Base-by-base conservation (phyloP, 2,329 filamentous ascomycete species). In the Colletotrichum abscissum region DNA sequence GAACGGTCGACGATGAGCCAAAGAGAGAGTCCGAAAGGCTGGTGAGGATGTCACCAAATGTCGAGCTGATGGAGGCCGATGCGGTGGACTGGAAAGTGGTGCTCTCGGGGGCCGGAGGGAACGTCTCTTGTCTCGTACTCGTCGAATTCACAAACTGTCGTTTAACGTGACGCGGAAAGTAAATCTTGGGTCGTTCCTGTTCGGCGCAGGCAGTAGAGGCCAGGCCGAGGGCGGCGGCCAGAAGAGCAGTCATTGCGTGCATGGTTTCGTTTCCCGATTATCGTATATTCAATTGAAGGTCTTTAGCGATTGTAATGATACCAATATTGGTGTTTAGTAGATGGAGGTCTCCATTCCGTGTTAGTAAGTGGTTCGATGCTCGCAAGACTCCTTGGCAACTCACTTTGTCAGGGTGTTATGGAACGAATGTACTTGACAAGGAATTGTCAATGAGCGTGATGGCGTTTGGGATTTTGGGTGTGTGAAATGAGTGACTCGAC, bases 401-500 rank as follows among this genome's bases (percentile, higher is more conserved):
- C 64, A 76, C 67, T 67, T 59, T 69, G 87, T 88, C 86, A 88
- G 86, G 82, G 80, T 78, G 77, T 78, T 78, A 80, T 82, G 77
- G 77, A 90, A 88, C 84, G 89, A 90, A 84, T 88, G 88, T 88
- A 89, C 85, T 88, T 89, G 88, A 90, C 87, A 84, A 81, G 80
- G 78, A 33, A 80, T 76, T 84, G 84, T 87, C 85, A 89, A 89
- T 79, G 86, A 89, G 83, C 80, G 87, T 87, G 11, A 35, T 35
- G 49, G 46, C 7, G 77, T 74, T 81, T 79, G 80, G 63, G 26
- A 9, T 58, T 74, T 35, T 16, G 33, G 58, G 14, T 71, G 49
- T 67, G 33, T 69, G 19, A n/a, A 75, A 75, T 75, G 74, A 75
- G 74, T 54, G 74, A 75, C 74, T 75, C 52, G 74, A 75, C 74